phyloP scores from a whole-genome alignment of 1,284 basidiomycete genomes.

The Puccinia horiana region DNA sequence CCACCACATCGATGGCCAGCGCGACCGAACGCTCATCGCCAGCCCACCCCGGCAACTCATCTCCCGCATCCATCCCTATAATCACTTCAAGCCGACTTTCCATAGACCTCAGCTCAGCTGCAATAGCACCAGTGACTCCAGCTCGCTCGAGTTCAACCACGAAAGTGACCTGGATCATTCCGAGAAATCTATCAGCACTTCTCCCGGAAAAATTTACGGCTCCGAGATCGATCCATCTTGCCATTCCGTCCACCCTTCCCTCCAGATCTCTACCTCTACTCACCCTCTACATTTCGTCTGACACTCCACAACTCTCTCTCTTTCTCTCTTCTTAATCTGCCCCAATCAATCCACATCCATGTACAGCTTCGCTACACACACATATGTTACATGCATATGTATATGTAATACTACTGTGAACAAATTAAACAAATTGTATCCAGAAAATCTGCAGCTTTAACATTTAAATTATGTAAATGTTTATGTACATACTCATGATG shows the following conservation, averaged over 20 bases:
- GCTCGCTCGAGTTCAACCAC: neutral
- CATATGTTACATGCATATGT: too few relatives aligned
- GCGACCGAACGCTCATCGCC: neutral
- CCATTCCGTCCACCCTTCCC: neutral
- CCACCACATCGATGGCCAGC: neutral
- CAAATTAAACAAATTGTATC: too few relatives aligned
- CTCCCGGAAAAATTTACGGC: neutral
- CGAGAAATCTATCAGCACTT: neutral
- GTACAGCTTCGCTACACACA: neutral
- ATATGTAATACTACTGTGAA: too few relatives aligned
- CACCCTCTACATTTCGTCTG: neutral
- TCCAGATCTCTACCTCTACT: neutral
- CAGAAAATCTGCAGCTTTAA: too few relatives aligned
- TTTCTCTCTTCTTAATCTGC: neutral
- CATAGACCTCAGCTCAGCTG: neutral
- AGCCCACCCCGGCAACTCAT: neutral
- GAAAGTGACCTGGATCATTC: neutral
- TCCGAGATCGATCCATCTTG: neutral
- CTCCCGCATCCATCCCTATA: neutral
- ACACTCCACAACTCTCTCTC: neutral
- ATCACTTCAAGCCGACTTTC: neutral
- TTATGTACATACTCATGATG: too few relatives aligned
- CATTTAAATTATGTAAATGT: too few relatives aligned
- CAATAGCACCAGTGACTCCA: neutral
- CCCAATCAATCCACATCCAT: neutral